phyloP scores from a whole-genome alignment of 2,329 filamentous ascomycete genomes.

The Colletotrichum noveboracense region DNA sequence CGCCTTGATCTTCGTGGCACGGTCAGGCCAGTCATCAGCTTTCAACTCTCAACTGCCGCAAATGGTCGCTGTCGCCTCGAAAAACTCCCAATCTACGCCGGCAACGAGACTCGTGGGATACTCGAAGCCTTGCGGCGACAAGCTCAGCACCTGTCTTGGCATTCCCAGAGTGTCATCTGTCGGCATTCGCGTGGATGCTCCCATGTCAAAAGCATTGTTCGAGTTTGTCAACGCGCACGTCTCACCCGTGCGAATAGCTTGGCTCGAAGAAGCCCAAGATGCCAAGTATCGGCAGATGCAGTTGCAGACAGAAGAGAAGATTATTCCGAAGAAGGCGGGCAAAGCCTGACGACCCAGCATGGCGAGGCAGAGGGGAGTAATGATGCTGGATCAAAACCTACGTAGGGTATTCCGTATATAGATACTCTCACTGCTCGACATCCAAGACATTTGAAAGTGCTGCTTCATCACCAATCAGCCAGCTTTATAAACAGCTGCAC shows the following conservation, averaged over 20 bases:
- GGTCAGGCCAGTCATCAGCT: conserved; percentile 60
- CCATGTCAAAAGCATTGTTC: conserved; percentile 60
- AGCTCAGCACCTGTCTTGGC: conserved; percentile 60
- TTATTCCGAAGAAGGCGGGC: conserved; percentile 14
- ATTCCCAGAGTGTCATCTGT: conserved; percentile 70
- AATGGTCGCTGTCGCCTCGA: conserved; percentile 57
- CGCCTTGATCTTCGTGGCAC: conserved; percentile 61
- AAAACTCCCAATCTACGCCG: conserved; percentile 37
- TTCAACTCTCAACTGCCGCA: conserved; percentile 67
- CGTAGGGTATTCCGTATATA: background rate
- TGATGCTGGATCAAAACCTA: background rate
- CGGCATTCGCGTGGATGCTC: conserved; percentile 61
- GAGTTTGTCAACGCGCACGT: conserved; percentile 61
- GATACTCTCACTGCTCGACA: background rate
- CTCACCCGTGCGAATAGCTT: conserved; percentile 55
- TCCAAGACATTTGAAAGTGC: background rate
- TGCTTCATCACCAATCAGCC: background rate
- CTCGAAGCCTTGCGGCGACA: conserved; percentile 62
- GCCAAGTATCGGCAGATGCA: conserved; percentile 33
- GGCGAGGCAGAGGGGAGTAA: background rate
- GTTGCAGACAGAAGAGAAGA: conserved; percentile 17
- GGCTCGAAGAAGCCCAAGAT: conserved; percentile 43
- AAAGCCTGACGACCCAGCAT: background rate
- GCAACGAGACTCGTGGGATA: conserved; percentile 66
- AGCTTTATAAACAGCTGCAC: background rate